Conservation (phyloP, 2,329 filamentous ascomycete species). For the Geoglossum cookeanum region DNA sequence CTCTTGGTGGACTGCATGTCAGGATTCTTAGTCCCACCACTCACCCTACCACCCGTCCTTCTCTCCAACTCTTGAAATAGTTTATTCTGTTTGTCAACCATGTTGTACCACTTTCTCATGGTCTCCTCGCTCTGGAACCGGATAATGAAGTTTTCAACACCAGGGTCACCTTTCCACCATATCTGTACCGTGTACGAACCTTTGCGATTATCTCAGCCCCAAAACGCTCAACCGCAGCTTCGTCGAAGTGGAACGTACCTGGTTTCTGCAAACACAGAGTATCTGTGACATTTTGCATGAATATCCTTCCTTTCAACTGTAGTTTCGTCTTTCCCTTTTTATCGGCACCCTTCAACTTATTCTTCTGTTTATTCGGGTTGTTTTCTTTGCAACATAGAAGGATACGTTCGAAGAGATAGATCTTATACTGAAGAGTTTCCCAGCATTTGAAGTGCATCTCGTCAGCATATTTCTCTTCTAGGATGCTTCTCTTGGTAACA, state of each 20-base stretch:
- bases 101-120: conserved; percentile 79
- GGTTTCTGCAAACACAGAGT: conserved; percentile 75
- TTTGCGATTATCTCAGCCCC: conserved; percentile 19
- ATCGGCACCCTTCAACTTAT: conserved; percentile 41
- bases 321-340: conserved; percentile 57
- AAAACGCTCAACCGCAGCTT: not conserved
- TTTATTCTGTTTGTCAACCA: conserved; percentile 56
- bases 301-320: conserved; percentile 90
- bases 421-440: conserved; percentile 48
- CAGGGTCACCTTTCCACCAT: conserved; percentile 94
- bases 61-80: conserved; percentile 16
- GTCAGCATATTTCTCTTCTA: conserved; percentile 8
- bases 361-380: conserved; percentile 61
- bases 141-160: conserved; percentile 90
- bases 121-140: conserved; percentile 79
- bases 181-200: conserved; percentile 92
- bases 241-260: conserved; percentile 32
- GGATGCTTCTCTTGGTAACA: not conserved
- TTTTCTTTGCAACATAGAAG: conserved; percentile 93
- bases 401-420: conserved; percentile 92
- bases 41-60: conserved; percentile 28
- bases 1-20: conserved; percentile 51
- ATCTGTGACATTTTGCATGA: conserved; percentile 97
- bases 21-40: conserved; percentile 33
- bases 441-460: conserved; percentile 20